A percentile compares a stretch with the other conserved stretches of the same genome.
Conservation (phyloP, 2,329 filamentous ascomycete species). For the Colletotrichum paranaense region DNA sequence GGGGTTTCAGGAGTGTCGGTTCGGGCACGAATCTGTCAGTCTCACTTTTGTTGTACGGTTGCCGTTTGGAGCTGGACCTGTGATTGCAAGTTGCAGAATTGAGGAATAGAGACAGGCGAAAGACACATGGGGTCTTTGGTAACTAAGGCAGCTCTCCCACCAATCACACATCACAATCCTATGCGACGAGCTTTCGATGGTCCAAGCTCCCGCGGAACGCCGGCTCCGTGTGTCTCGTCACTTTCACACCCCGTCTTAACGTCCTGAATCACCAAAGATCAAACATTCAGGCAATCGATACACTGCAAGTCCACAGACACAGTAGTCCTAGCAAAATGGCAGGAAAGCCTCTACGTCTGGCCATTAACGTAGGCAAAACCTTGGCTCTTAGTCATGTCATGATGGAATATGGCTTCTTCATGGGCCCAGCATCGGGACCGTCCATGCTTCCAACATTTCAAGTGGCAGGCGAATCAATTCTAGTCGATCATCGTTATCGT, state of each 20-base stretch:
- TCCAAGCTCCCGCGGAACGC: conserved; percentile 27
- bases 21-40: neutral
- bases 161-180: conserved; percentile 26
- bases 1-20: neutral
- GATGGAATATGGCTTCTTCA: conserved; percentile 69
- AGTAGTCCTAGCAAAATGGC: neutral
- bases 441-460: conserved; percentile 92
- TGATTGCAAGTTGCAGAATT: neutral
- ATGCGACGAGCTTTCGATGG: conserved; percentile 28
- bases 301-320: neutral
- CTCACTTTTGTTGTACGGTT: neutral
- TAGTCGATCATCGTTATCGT: conserved; percentile 76
- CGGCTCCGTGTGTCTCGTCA: neutral
- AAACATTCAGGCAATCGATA: neutral
- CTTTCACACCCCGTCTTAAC: neutral
- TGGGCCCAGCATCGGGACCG: conserved; percentile 74
- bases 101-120: neutral
- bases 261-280: neutral
- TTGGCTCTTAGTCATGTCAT: conserved; percentile 62
- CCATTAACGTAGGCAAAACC: conserved; percentile 58
- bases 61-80: neutral
- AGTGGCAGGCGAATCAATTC: conserved; percentile 73
- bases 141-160: neutral
- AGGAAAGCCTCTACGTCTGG: conserved; percentile 49
- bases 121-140: neutral